Evolutionary conservation across 2,329 filamentous ascomycete species (phyloP), one percentile per base, ranked within the genome.

Genomic region (Huntiella moniliformis): DNA sequence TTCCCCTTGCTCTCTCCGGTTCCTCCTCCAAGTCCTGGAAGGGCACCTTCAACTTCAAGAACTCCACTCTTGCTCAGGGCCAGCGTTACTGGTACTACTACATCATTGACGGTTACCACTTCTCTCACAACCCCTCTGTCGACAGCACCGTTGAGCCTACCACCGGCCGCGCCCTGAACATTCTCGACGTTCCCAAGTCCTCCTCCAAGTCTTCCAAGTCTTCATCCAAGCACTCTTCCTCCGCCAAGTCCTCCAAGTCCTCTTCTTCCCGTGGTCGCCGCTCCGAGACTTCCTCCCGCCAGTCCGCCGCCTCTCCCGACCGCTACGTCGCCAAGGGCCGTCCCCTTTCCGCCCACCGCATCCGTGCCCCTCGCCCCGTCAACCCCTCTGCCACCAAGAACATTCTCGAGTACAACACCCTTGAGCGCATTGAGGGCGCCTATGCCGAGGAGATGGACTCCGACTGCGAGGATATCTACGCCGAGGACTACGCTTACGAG

Each of bases 61-160:
- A 80, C 61, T 67, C 76, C 52, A 88, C 84, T 50, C 74, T 96
- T 57, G 79, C 88, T 70, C 71, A 84, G 56, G 86, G 88, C 61
- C 78, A 84, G 62, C 80, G 88, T 61, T 96, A 96, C 77, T 98
- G 91, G 91, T 98, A 96, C 79, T 98, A 98, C 77, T 98, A 95
- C 74, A 95, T 96, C 77, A 91, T 96, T 64, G 91, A 98, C 63
- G 91, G 91, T 56, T 95, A 95, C 77, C 87, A 95, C 64, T 81
- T 93, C 62, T 87, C 87, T 51, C 88, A 96, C 73, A 91, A 96
- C 68, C 87, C 88, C 55, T 83, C 82, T 62, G 79, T 86, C 62
- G 71, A 82, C 58, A 88, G 81, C 60, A 92, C 83, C 60, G 80
- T 82, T 54, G 91, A 98, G 72, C 87, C 88, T 61, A 96, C 87